Evolutionary conservation across 2,329 filamentous ascomycete genomes (phyloP), one percentile per base, ranked within the genome.

Genomic region (Sporothrix schenckii): DNA sequence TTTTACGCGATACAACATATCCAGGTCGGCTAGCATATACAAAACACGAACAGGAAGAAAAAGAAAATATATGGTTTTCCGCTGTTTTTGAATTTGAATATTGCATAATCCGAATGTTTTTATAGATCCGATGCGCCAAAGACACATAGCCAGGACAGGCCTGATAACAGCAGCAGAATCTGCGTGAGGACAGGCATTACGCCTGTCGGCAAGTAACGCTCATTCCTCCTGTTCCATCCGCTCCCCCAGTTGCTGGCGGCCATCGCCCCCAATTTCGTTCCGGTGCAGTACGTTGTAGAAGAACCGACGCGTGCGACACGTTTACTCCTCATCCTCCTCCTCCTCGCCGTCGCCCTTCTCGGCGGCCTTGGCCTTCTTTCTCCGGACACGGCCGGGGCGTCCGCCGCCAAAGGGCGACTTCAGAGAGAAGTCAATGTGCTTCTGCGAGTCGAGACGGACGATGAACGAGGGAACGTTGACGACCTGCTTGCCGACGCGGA

Each of bases 401-500:
- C 95, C 95, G 83, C 94, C 94, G 85, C 95, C 95, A 80, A 97
- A 97, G 82, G 95, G 94, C 82, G 94, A 98, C 85, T 91, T 96
- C 76, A 99, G 90, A 75, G 95, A 89, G 84, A 99, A 98, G 89
- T 99, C 95, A 80, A 99, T 98, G 91, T 99, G 95, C 92, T 99
- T 99, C 91, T 99, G 95, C 80, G 94, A 97, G 89, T 99, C 95
- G 81, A 99, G 93, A 86, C 95, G 95, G 84, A 99, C 95, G 83
- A 99, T 91, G 91, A 97, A 99, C 70, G 94, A 98, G 76, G 95
- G 95, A 73, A 99, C 95, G 86, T 99, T 99, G 89, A 99, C 95
- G 83, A 99, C 98, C 89, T 99, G 95, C 92, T 99, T 99, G 86
- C 95, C 95, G 82, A 99, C 95, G 82, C 94, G 95, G 87, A 99